A percentile compares a stretch with the other conserved stretches of the same genome.
phyloP scores from a whole-genome alignment of 73 alveolate genomes.

The Symbiodinium natans region DNA sequence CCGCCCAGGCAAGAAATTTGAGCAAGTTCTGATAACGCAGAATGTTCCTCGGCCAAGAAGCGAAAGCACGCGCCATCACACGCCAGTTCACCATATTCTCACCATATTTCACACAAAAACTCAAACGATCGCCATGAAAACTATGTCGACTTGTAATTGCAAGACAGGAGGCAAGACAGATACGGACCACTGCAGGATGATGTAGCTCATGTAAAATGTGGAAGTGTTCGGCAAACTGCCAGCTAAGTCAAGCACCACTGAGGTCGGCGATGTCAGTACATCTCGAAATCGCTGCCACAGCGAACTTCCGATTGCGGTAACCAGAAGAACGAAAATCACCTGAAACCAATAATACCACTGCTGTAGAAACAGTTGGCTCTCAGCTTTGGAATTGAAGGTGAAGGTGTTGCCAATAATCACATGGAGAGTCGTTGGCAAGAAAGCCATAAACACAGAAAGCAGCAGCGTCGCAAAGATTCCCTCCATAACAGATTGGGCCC shows the following conservation, averaged over 20 bases:
- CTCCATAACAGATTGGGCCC: conserved; percentile 32
- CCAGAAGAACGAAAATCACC: conserved; percentile 86
- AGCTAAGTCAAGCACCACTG: conserved; percentile 65
- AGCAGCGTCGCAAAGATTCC: conserved; percentile 66
- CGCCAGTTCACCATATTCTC: no score
- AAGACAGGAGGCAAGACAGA: conserved; percentile 23
- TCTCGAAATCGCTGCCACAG: conserved; percentile 79
- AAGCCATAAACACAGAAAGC: conserved; percentile 56
- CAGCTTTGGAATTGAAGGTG: conserved; percentile 49
- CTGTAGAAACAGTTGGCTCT: conserved; percentile 32
- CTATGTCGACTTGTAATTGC: no score
- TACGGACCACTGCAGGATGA: conserved; percentile 75
- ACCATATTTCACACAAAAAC: neutral
- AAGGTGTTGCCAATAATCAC: conserved; percentile 62
- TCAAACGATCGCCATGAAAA: no score
- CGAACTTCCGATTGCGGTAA: conserved; percentile 61
- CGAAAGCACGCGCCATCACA: no score
- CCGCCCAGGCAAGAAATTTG: conserved; percentile 71
- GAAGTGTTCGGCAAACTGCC: conserved; percentile 73
- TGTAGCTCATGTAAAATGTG: conserved; percentile 65
- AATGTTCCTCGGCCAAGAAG: conserved; percentile 20
- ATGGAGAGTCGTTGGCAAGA: conserved; percentile 44
- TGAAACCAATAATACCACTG: conserved; percentile 93
- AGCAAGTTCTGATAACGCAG: conserved; percentile 66
- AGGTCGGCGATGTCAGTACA: conserved; percentile 53